Conservation (phyloP, 345 rosid genomes). For the Cardamine resedifolia region DNA sequence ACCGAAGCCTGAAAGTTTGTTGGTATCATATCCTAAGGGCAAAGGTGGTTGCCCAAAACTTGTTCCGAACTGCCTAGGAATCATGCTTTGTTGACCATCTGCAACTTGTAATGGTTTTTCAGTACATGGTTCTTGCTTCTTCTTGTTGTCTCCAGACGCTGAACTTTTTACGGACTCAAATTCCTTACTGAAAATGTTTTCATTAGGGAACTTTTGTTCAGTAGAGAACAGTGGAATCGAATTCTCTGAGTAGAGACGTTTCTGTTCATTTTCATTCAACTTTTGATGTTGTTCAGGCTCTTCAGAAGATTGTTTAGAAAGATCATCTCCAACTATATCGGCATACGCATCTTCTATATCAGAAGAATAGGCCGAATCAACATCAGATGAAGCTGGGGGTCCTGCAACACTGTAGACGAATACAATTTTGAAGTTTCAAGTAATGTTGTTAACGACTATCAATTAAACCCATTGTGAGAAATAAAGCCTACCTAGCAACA, state of each 20-base stretch:
- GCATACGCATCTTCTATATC: constrained; percentile 51
- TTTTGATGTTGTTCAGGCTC: constrained; percentile 34
- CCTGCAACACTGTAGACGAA: constrained; percentile 53
- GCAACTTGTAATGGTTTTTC: constrained; percentile 37
- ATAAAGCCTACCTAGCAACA: constrained; percentile 66
- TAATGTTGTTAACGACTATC: constrained; percentile 11
- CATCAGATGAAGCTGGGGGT: constrained; percentile 38
- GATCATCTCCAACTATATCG: constrained; percentile 34
- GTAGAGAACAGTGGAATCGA: constrained; percentile 28
- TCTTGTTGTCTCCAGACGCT: constrained; percentile 34
- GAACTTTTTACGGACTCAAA: constrained; percentile 32
- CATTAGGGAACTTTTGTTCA: constrained; percentile 31
- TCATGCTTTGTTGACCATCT: constrained; percentile 38
- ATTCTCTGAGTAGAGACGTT: constrained; percentile 36
- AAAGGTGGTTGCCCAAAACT: constrained; percentile 44
- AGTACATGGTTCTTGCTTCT: constrained; percentile 36
- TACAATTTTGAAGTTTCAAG: constrained; percentile 27
- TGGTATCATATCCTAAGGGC: constrained; percentile 42
- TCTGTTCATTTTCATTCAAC: constrained; percentile 36
- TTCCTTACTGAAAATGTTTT: constrained; percentile 21
- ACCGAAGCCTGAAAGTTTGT: constrained; percentile 41
- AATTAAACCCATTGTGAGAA: constrained; percentile 19
- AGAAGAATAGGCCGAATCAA: constrained; percentile 45
- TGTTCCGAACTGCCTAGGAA: constrained; percentile 40
- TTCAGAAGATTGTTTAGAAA: constrained; percentile 40